A percentile compares a stretch with the other conserved stretches of the same genome.
Evolutionary conservation across 2,329 filamentous ascomycete genomes (phyloP).

Genomic region (Davidsoniella virescens): DNA sequence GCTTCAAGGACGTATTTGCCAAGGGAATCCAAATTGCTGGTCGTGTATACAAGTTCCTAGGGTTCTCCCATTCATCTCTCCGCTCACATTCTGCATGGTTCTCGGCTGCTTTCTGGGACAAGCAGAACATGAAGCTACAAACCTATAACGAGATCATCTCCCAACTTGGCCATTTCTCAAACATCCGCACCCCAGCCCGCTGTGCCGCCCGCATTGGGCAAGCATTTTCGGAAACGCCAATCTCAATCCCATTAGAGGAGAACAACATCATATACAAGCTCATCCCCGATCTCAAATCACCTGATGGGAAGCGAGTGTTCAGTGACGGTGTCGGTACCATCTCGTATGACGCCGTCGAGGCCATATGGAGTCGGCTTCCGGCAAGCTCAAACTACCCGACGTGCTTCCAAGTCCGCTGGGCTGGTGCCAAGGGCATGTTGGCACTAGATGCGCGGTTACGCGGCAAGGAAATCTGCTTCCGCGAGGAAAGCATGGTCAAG

Average conservation of each 20-base stretch:
- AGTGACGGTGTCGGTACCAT: slow-evolving; percentile 69
- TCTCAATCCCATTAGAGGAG: slow-evolving; percentile 35
- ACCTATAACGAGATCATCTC: slow-evolving; percentile 28
- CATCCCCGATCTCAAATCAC: slow-evolving; percentile 36
- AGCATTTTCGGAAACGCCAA: slow-evolving; percentile 61
- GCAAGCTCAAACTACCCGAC: slow-evolving; percentile 35
- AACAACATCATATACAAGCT: slow-evolving; percentile 19
- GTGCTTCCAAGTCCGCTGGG: slow-evolving; percentile 58
- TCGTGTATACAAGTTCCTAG: slow-evolving; percentile 48
- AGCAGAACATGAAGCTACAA: slow-evolving; percentile 18
- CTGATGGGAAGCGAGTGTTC: slow-evolving; percentile 40
- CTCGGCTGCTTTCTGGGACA: slow-evolving; percentile 29
- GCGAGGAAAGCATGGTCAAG: slow-evolving; percentile 62
- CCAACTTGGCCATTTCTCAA: slow-evolving; percentile 32
- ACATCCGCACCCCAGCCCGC: slow-evolving; percentile 36
- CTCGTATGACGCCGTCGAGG: slow-evolving; percentile 39
- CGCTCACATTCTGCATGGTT: slow-evolving; percentile 56
- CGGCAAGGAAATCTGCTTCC: slow-evolving; percentile 43
- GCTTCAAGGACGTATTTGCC: slow-evolving; percentile 44
- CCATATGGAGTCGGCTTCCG: slow-evolving; percentile 42
- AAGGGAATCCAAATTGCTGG: slow-evolving; percentile 48
- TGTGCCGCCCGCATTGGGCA: slow-evolving; percentile 45
- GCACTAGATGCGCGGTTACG: slow-evolving; percentile 45
- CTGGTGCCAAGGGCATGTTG: slow-evolving; percentile 64
- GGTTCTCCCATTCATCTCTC: slow-evolving; percentile 66